These are phyloP conservation scores for Psilocybe mexicana DNA, from an alignment of 1,284 basidiomycete species.

Conservation along the genomic window DNA sequence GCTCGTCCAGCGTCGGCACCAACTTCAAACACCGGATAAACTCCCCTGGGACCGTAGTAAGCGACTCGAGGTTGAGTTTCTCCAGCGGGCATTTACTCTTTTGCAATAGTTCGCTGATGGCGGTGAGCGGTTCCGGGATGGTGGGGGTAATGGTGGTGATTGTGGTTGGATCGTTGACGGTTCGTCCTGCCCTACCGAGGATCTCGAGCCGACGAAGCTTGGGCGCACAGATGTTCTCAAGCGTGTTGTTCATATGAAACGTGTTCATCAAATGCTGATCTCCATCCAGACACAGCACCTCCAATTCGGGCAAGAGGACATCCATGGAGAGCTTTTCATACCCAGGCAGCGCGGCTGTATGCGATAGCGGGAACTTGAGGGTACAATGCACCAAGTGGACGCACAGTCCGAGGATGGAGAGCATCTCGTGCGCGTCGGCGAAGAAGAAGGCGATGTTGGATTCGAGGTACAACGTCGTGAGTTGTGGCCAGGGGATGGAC, in stretches of 20 bases:
- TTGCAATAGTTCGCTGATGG: slow-evolving; percentile 20
- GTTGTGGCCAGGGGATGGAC: slow-evolving; percentile 23
- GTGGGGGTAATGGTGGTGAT: background rate
- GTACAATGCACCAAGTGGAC: slow-evolving; percentile 21
- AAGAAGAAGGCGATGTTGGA: slow-evolving; percentile 30
- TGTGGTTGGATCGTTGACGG: slow-evolving; percentile 6
- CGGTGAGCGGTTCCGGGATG: slow-evolving; percentile 22
- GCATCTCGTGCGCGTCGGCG: slow-evolving; percentile 23
- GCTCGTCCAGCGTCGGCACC: slow-evolving; percentile 20
- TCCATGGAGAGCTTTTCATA: slow-evolving; percentile 16
- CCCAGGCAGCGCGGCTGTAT: slow-evolving; percentile 17
- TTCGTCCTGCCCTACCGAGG: slow-evolving; percentile 23
- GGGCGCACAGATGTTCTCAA: slow-evolving; percentile 23
- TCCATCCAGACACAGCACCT: slow-evolving; percentile 25
- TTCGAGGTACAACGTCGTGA: slow-evolving; percentile 27
- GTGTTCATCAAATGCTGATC: slow-evolving; percentile 28
- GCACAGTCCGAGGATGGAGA: slow-evolving; percentile 21
- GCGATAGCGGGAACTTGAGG: slow-evolving; percentile 28
- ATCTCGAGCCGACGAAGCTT: slow-evolving; percentile 25
- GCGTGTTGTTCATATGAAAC: slow-evolving; percentile 28
- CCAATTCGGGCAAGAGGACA: slow-evolving; percentile 23
- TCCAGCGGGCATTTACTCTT: slow-evolving; percentile 24
- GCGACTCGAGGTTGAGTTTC: slow-evolving; percentile 24
- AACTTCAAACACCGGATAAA: slow-evolving; percentile 24
- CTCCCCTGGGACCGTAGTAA: slow-evolving; percentile 21